These are phyloP conservation scores for Gossypium gossypioides DNA, from an alignment of 441 rosid genomes.

Conservation along the genomic window DNA sequence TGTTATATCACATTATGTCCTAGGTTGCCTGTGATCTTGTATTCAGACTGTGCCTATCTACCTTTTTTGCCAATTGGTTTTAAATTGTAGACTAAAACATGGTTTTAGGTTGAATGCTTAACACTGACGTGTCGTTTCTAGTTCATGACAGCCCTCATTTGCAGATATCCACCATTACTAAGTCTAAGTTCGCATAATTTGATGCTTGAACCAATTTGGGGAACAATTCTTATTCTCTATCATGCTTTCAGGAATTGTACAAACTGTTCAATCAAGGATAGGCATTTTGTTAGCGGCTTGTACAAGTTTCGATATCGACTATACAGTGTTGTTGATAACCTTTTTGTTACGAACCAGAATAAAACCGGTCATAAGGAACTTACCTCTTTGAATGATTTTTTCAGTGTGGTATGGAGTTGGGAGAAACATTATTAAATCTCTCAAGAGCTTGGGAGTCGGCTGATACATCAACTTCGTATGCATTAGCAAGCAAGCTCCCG, in stretches of 20 bases:
- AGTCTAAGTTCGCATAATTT: not conserved
- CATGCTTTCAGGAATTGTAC: constrained; percentile 2
- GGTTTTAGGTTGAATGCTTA: not conserved
- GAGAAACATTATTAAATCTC: constrained; percentile 55
- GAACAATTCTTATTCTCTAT: not conserved
- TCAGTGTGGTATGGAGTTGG: constrained; percentile 75
- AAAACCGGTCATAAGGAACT: not conserved
- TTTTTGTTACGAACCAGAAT: not conserved
- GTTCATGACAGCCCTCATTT: not conserved
- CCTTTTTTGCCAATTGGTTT: not conserved
- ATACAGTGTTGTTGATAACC: not conserved
- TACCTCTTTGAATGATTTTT: constrained; percentile 3
- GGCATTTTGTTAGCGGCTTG: not conserved
- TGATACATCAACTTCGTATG: constrained; percentile 56
- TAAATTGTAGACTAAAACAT: not conserved
- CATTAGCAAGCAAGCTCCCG: constrained; percentile 54
- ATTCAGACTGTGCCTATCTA: not conserved
- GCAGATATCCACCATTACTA: not conserved
- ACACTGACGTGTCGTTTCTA: not conserved
- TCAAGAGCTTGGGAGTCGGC: constrained; percentile 75
- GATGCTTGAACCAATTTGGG: not conserved
- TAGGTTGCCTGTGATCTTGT: not conserved
- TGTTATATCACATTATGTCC: not conserved
- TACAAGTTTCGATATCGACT: not conserved
- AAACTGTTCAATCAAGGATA: not conserved